phyloP scores from a whole-genome alignment of 441 rosid genomes.

The Syzygium malaccense region DNA sequence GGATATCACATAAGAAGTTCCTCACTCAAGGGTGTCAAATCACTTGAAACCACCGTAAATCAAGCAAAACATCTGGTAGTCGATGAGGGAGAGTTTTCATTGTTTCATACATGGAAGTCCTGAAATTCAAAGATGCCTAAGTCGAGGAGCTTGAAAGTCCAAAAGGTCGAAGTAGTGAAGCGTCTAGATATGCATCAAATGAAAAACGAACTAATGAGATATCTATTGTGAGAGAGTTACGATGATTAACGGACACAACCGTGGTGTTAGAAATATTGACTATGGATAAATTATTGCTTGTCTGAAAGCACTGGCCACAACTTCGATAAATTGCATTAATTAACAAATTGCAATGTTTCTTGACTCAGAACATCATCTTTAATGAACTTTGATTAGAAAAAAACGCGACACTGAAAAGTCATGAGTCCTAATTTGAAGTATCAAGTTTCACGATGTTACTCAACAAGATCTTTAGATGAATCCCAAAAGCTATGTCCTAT shows the following conservation, averaged over 20 bases:
- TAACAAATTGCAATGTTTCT: background rate
- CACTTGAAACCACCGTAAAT: background rate
- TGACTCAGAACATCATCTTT: background rate
- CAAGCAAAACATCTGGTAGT: background rate
- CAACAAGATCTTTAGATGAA: background rate
- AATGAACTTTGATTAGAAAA: background rate
- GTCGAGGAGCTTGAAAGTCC: background rate
- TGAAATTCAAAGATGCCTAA: background rate
- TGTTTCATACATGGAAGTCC: background rate
- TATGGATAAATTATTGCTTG: background rate
- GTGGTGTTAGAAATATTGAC: background rate
- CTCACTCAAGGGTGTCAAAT: background rate
- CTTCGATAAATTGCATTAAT: background rate
- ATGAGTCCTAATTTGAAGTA: background rate
- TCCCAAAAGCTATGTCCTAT: background rate
- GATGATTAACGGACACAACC: background rate
- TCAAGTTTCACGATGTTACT: background rate
- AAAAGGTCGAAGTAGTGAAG: background rate
- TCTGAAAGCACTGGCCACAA: background rate
- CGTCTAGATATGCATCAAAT: background rate
- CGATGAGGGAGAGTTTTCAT: background rate
- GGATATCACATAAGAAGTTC: too few species aligned
- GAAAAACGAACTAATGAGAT: background rate
- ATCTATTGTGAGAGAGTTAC: background rate
- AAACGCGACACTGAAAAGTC: rapidly evolving